Evolutionary conservation across 805 yeast species (phyloP), one percentile per base, ranked within the genome.

Genomic region (Hanseniaspora jakobsenii): DNA sequence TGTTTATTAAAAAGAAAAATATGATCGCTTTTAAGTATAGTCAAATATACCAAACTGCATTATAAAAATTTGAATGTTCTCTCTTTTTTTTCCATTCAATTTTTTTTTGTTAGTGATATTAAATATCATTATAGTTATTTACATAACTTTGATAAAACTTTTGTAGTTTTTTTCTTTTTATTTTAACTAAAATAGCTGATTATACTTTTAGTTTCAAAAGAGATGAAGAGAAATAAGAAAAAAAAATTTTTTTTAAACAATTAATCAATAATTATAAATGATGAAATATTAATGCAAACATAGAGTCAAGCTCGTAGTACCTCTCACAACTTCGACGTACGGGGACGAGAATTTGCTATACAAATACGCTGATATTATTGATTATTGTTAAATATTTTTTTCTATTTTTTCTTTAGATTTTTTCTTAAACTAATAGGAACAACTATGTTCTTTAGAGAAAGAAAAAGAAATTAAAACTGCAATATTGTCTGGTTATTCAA

Each of bases 261-360:
- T n/a, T n/a, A n/a, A n/a, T n/a, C n/a, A n/a, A n/a, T n/a, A n/a
- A 24, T 24, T 50, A 48, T 51, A 52, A 44, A 70, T 78, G 87
- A 79, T 79, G 87, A 79, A 72, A 78, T 74, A 37, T 67, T 65
- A 62, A 68, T 74, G 72, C 81, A 78, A 75, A 77, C 82, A 77
- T 78, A 78, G 87, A 79, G 87, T 79, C 87, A 79, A 79, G 87
- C 86, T 79, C 87, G 70, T 83, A 78, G 79, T 68, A 62, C 61
- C 56, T 53, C 40, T 45, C 42, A 50, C 32, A 37, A 32, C n/a
- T n/a, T n/a, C 31, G 48, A 38, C 38, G 56, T 42, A 49, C 56
- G 49, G 63, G 73, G 87, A 79, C 75, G 86, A 79, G 82, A 77
- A 62, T 74, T 42, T 77, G 82, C 82, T 70, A 50, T 42, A 30